Evolutionary conservation across 306 rosid species (phyloP).

Genomic region (Lathyrus sativus): DNA sequence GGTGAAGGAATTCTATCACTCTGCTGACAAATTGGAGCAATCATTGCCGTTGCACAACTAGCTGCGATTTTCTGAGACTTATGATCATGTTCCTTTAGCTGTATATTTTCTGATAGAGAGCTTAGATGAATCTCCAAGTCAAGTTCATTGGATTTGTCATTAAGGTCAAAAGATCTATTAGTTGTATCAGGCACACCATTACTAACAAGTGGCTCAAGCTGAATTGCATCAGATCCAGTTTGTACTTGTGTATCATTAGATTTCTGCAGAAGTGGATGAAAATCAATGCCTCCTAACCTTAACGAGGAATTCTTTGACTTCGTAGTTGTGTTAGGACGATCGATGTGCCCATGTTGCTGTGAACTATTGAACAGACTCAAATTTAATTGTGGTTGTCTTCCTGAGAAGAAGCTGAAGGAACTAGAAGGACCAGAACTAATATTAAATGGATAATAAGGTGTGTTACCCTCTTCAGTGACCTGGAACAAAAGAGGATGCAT

Average conservation of each 20-base stretch:
- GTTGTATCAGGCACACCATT: conserved; percentile 39
- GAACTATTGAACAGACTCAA: conserved; percentile 73
- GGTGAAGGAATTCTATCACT: conserved; percentile 45
- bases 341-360: conserved; percentile 56
- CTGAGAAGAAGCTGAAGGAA: no score
- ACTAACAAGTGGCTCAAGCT: conserved; percentile 38
- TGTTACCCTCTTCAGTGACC: no score
- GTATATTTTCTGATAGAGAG: conserved; percentile 55
- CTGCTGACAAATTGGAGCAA: conserved; percentile 35
- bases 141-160: conserved; percentile 62
- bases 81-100: conserved; percentile 40
- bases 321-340: conserved; percentile 45
- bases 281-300: conserved; percentile 68
- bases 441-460: no score
- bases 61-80: conserved; percentile 37
- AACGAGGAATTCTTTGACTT: conserved; percentile 57
- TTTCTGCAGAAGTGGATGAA: conserved; percentile 95
- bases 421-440: no score
- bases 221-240: conserved; percentile 45
- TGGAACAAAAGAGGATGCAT: no score
- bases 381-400: conserved; percentile 74
- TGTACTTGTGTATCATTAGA: conserved; percentile 48
- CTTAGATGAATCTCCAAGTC: conserved; percentile 87
- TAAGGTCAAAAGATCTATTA: conserved; percentile 38
- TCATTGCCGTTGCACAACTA: conserved; percentile 39